Base-by-base conservation (phyloP, 495 filamentous ascomycete genomes). In the Diplogelasinospora grovesii region DNA sequence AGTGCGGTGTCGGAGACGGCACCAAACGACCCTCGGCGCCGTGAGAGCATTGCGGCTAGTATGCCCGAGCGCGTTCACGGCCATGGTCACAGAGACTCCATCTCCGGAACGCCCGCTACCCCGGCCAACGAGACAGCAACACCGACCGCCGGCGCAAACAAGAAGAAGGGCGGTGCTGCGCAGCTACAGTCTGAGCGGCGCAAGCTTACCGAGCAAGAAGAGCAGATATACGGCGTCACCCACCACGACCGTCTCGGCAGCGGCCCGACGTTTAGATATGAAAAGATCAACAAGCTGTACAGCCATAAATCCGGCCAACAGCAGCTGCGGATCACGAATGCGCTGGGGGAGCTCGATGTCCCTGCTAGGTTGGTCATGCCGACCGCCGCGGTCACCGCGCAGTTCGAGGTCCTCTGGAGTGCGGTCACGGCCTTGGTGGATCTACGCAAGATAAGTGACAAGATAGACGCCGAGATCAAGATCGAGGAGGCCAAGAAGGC, bases 171-270 rank as follows among this genome's bases (percentile, higher is more conserved):
- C 19, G 56, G 40, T 18, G 42, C 39, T 4, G 7, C 14, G 19
- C 41, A 64, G 10, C 54, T 68, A 9, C 62, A 66, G 23, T 73
- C 69, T 10, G 66, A 79, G 18, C 72, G 82, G 11, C 74, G 78
- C 48, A 80, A 81, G 36, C 83, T 95, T 40, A 80, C 80, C 0
- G 69, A 80, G 25, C 73, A 79, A 32, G 82, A 92, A 51, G 83
- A 94, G 65, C 55, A 69, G 22, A 73, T 80, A 11, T 97, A 86
- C 55, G 92, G 89, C 32, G 81, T 96, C 1, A 73, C 81, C 8
- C 84, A 85, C 48, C 86, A 92, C 52, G 93, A 98, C 22, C 86
- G 89, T 1, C 71, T 95, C 18, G 77, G 83, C 13, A 86, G 52
- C 62, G 86, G 74, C 0, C 71, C 74, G 8, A 66, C 66, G 19